A percentile compares a stretch with the other conserved stretches of the same genome.
These are phyloP conservation scores for Sporobolus alterniflorus DNA, from an alignment of 202 grass and related monocot species.

Conservation along the genomic window DNA sequence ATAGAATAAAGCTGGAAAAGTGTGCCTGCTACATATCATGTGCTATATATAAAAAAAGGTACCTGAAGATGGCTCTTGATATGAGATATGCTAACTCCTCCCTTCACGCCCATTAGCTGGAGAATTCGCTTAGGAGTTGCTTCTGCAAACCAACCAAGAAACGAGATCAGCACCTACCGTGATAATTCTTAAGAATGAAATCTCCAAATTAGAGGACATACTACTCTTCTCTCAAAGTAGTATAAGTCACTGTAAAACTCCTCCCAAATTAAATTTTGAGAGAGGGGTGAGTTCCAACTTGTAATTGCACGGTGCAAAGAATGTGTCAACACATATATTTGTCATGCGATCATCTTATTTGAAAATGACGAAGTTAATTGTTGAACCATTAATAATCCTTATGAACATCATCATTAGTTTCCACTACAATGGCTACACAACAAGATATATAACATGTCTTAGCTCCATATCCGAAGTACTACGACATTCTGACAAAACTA, in stretches of 20 bases:
- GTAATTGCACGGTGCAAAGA: background rate
- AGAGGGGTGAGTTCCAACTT: background rate
- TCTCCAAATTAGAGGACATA: no score
- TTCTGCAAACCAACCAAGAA: slow-evolving; percentile 41
- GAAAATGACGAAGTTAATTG: background rate
- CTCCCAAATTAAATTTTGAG: background rate
- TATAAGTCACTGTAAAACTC: no score
- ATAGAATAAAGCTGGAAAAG: background rate
- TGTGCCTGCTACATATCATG: background rate
- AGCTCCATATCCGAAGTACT: background rate
- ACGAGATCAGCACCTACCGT: background rate
- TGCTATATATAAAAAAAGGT: background rate
- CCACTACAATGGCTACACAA: background rate
- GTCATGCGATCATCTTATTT: background rate
- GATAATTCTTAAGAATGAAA: slow-evolving; percentile 13
- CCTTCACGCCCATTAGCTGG: slow-evolving; percentile 79
- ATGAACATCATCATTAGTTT: background rate
- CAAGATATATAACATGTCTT: background rate
- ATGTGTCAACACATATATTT: background rate
- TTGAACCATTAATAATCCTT: background rate
- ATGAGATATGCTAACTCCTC: slow-evolving; percentile 82
- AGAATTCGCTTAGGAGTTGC: slow-evolving; percentile 93
- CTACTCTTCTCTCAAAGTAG: no score
- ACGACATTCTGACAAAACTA: background rate
- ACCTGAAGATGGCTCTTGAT: slow-evolving; percentile 98